A percentile compares a stretch with the other conserved stretches of the same genome.
These are phyloP conservation scores for Septoria petroselini DNA, from an alignment of 2,329 filamentous ascomycete species.

Conservation along the genomic window DNA sequence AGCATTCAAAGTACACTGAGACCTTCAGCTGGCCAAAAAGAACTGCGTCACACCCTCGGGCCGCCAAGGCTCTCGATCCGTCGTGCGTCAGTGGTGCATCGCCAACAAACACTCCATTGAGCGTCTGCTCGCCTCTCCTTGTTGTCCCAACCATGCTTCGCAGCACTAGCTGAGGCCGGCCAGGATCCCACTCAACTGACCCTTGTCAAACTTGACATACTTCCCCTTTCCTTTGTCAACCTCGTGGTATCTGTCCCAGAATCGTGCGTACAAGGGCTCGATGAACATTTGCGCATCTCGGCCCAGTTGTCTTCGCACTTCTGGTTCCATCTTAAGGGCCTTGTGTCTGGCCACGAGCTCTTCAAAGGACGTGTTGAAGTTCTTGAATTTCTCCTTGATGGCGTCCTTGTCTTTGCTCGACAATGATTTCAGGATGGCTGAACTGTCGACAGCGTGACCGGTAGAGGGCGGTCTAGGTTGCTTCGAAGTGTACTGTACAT, in stretches of 20 bases:
- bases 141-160: no score
- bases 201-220: constrained; percentile 96
- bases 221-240: constrained; percentile 97
- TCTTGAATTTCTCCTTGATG: constrained; percentile 93
- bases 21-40: no score
- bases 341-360: constrained; percentile 82
- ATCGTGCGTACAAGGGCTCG: constrained; percentile 88
- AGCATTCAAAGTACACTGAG: no score
- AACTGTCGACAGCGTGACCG: constrained; percentile 66
- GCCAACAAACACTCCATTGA: no score
- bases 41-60: no score
- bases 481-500: constrained; percentile 87
- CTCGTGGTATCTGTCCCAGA: constrained; percentile 97
- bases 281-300: constrained; percentile 87
- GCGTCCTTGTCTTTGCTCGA: constrained; percentile 89
- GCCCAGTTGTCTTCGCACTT: constrained; percentile 76
- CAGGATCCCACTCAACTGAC: constrained; percentile 64
- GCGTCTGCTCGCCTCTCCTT: no score
- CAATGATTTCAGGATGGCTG: constrained; percentile 77
- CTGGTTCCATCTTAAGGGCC: constrained; percentile 80
- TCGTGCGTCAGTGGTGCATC: no score
- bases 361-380: constrained; percentile 88
- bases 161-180: constrained; percentile 32
- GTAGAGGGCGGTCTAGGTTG: constrained; percentile 67
- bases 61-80: no score